Evolutionary conservation across 75 land plant species (phyloP), one percentile per base, ranked within the genome.

Genomic region (Cupressus sempervirens): DNA sequence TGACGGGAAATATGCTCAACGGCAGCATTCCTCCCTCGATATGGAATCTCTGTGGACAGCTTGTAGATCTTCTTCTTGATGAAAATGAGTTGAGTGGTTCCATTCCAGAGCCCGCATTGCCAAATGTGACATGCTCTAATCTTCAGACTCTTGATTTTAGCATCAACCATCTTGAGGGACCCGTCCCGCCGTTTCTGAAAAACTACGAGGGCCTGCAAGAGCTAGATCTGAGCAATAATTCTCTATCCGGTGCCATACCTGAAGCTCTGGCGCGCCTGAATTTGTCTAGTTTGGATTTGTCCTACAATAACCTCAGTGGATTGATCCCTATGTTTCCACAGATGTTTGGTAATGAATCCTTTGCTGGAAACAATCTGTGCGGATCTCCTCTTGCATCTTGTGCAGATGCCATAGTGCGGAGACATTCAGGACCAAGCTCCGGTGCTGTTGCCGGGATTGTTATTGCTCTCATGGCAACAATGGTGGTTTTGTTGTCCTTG

Each of bases 251-350:
- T 40, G 40, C 74, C 2, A 85, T 91, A 38, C 92, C 92, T 32
- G 80, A 87, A 32, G 83, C 62, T 20, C 56, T 91, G 7, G 82
- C 65, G 15, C 74, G 46, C 14, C 85, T 89, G 77, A 89, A 84
- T 26, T 77, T 91, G 58, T 34, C 81, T 29, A 52, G 38, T 46
- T 85, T 91, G 75, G 84, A 89, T 83, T 46, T 91, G 76, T 36
- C 87, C 36, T 16, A 67, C 76, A 91, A 91, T 77, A 87, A 85
- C 38, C 88, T 91, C 53, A 81, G 88, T 20, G 92, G 92, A 15
- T 40, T 29, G 26, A 91, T 91, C 20, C 92, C 92, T 0, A 13
- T 9, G 46, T 53, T 72, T 29, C 10, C 76, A 35, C 58, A 75
- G 41, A 50, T 40, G 10, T 79, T 85, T 30, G 50, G 84, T 23